These are phyloP conservation scores for Coniochaeta sp. DNA, from an alignment of 2,329 filamentous ascomycete species.

Conservation along the genomic window DNA sequence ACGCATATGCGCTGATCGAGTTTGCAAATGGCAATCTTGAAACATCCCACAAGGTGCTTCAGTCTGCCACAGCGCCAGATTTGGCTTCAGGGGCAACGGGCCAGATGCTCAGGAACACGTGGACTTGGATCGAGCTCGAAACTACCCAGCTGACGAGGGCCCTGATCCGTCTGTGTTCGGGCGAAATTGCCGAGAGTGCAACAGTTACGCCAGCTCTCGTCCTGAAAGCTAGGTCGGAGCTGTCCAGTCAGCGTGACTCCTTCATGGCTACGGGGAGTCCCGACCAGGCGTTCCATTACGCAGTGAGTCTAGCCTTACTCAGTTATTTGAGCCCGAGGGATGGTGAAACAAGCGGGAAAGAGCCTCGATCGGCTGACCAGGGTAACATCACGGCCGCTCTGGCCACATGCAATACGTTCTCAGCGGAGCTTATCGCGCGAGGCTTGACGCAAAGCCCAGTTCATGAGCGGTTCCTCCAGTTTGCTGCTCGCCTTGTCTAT, in stretches of 20 bases:
- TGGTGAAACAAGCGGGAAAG: constrained; percentile 21
- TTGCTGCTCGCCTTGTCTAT: constrained; percentile 57
- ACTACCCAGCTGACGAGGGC: constrained; percentile 24
- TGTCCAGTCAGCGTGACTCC: constrained; percentile 47
- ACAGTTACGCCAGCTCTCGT: constrained; percentile 19
- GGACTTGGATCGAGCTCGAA: constrained; percentile 61
- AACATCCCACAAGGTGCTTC: constrained; percentile 56
- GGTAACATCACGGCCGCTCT: constrained; percentile 49
- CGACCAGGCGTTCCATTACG: constrained; percentile 43
- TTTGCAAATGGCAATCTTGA: constrained; percentile 46
- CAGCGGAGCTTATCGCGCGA: constrained; percentile 32
- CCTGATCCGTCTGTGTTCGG: constrained; percentile 29
- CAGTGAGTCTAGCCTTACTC: constrained; percentile 57
- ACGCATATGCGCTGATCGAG: constrained; percentile 71
- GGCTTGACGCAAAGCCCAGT: constrained; percentile 21
- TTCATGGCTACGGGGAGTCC: constrained; percentile 42
- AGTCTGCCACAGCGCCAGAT: constrained; percentile 47
- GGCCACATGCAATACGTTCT: constrained; percentile 30
- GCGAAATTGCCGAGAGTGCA: constrained; percentile 19
- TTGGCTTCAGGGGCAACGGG: constrained; percentile 32
- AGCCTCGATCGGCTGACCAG: constrained; percentile 38
- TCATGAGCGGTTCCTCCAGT: constrained; percentile 63
- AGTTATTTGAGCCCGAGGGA: constrained; percentile 49
- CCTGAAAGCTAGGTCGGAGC: constrained; percentile 44
- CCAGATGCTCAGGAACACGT: constrained; percentile 48